A percentile compares a stretch with the other conserved stretches of the same genome.
Evolutionary conservation across 306 rosid genomes (phyloP).

Genomic region (Cucurbita ficifolia): DNA sequence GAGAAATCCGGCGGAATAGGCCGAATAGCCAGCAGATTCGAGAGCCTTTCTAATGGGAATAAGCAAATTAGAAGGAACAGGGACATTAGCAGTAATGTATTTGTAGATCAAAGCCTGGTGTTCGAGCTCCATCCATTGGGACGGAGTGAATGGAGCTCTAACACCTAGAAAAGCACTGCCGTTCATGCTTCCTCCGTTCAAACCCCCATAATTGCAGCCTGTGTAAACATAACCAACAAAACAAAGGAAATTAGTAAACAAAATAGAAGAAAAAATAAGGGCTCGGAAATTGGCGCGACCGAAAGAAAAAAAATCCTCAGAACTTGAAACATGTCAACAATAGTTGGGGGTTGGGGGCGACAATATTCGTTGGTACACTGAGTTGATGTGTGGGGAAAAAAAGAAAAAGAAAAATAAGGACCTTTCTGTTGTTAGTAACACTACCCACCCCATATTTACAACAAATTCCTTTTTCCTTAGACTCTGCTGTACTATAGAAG

Average conservation of each 20-base stretch:
- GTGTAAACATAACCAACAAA: constrained; percentile 8
- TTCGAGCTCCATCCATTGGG: constrained; percentile 94
- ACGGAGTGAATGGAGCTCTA: constrained; percentile 67
- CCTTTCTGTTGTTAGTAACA: background rate
- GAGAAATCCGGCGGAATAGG: constrained; percentile 36
- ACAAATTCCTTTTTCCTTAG: background rate
- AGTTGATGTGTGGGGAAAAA: constrained; percentile 6
- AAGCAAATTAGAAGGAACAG: constrained; percentile 72
- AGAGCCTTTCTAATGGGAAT: constrained; percentile 69
- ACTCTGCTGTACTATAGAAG: background rate
- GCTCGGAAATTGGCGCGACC: constrained; percentile 4
- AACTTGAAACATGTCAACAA: constrained; percentile 8
- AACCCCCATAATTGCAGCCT: constrained; percentile 41
- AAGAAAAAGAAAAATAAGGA: background rate
- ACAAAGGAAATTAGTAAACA: background rate
- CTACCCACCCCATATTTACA: background rate
- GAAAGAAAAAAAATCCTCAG: background rate
- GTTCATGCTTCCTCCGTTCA: constrained; percentile 30
- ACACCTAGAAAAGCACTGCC: constrained; percentile 25
- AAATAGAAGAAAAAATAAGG: too few species aligned
- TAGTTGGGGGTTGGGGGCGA: background rate
- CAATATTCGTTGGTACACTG: constrained; percentile 6
- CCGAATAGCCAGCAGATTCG: constrained; percentile 50
- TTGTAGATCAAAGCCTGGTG: constrained; percentile 97
- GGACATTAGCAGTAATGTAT: constrained; percentile 60